Conservation (phyloP, 108 stramenopile species). For the Cylindrotheca closterium region DNA sequence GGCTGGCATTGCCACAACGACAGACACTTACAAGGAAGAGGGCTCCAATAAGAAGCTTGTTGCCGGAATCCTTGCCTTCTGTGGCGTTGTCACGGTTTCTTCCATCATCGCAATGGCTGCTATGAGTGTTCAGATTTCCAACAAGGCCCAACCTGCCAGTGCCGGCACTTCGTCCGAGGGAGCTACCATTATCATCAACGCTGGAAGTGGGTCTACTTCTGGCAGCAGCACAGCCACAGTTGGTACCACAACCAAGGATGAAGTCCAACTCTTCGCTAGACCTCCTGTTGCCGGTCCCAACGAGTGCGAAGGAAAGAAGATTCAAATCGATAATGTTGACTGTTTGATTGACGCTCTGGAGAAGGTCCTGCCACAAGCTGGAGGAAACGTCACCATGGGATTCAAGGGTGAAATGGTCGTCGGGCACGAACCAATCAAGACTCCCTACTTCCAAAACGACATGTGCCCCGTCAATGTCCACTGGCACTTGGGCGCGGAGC, state of each 20-base stretch:
- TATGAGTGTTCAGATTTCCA: not conserved
- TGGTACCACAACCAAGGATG: too few species aligned
- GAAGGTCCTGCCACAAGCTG: slow-evolving; percentile 26
- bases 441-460: slow-evolving; percentile 25
- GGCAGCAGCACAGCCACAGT: too few species aligned
- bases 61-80: not conserved
- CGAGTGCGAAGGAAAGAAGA: slow-evolving; percentile 9
- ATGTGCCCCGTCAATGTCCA: slow-evolving; percentile 72
- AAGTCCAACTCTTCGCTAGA: too few species aligned
- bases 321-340: slow-evolving; percentile 1
- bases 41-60: not conserved
- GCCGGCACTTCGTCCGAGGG: not conserved
- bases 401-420: slow-evolving; percentile 28
- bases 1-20: not conserved
- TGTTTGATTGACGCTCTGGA: slow-evolving; percentile 11
- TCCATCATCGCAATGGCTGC: not conserved
- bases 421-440: slow-evolving; percentile 34
- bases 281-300: not conserved
- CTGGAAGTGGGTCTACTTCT: too few species aligned
- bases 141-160: too few species aligned
- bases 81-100: not conserved
- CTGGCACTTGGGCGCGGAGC: slow-evolving; percentile 75
- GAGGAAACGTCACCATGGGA: slow-evolving; percentile 50
- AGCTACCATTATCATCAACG: not conserved
- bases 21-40: not conserved